phyloP scores from a whole-genome alignment of 2,329 filamentous ascomycete species.

The Fusarium marasasianum region DNA sequence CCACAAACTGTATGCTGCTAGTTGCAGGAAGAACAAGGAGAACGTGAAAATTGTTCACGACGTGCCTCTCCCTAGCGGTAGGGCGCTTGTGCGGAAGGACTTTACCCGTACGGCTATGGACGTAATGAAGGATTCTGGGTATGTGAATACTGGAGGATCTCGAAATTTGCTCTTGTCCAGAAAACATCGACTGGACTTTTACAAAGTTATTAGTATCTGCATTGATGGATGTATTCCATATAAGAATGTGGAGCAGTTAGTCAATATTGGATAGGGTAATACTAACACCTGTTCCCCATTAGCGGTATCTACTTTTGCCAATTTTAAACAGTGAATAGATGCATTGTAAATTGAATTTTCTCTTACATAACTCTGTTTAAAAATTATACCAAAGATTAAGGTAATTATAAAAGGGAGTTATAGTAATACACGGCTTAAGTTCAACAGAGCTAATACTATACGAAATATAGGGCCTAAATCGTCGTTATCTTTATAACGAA shows the following conservation, averaged over 20 bases:
- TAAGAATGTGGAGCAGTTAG: background rate
- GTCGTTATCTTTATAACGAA: too few relatives aligned
- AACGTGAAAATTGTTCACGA: background rate
- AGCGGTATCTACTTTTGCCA: fast-evolving
- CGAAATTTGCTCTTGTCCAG: background rate
- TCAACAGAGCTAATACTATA: too few relatives aligned
- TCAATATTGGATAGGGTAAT: background rate
- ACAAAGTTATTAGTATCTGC: background rate
- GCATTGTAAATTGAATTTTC: background rate
- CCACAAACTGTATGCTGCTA: background rate
- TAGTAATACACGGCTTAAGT: too few relatives aligned
- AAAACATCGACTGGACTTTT: background rate
- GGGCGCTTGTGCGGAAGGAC: background rate
- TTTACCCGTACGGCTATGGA: background rate
- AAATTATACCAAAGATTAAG: too few relatives aligned
- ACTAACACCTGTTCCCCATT: fast-evolving
- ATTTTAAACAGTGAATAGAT: fast-evolving
- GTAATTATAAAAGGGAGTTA: too few relatives aligned
- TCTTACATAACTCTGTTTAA: background rate
- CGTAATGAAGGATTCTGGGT: background rate
- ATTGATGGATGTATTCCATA: background rate
- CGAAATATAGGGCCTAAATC: too few relatives aligned
- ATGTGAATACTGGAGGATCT: background rate
- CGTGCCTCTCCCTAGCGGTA: background rate
- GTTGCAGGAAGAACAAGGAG: background rate